These are phyloP conservation scores for Dactylellina cionopaga DNA, from an alignment of 2,329 filamentous ascomycete species.

Conservation along the genomic window DNA sequence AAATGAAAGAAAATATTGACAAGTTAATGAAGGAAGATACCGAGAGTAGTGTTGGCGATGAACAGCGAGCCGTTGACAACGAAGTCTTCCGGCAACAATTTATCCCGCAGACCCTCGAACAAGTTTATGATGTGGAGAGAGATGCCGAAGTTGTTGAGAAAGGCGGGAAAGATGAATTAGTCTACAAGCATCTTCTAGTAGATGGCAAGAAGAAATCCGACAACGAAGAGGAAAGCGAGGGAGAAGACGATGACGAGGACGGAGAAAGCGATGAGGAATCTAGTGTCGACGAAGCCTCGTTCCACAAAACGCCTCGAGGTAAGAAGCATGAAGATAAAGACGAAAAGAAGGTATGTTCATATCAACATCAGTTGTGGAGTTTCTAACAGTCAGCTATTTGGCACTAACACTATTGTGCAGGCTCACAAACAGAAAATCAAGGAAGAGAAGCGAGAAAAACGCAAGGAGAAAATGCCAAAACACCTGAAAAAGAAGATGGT, in stretches of 20 bases:
- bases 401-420: slow-evolving; percentile 53
- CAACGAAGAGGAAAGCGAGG: slow-evolving; percentile 11
- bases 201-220: slow-evolving; percentile 63
- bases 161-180: slow-evolving; percentile 78
- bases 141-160: slow-evolving; percentile 80
- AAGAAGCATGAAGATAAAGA: slow-evolving; percentile 93
- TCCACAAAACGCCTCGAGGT: slow-evolving; percentile 74
- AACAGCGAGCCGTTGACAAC: slow-evolving; percentile 78
- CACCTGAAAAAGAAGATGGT: slow-evolving; percentile 91
- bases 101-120: slow-evolving; percentile 92
- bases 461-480: slow-evolving; percentile 96
- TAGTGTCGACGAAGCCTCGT: slow-evolving; percentile 36
- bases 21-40: slow-evolving; percentile 62
- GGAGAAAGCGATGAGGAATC: slow-evolving; percentile 19
- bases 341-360: slow-evolving; percentile 73
- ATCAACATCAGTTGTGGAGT: slow-evolving; percentile 9
- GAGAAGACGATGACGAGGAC: slow-evolving; percentile 10
- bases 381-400: not conserved
- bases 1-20: slow-evolving; percentile 32
- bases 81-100: slow-evolving; percentile 96
- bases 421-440: slow-evolving; percentile 91
- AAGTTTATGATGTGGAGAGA: slow-evolving; percentile 95
- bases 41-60: slow-evolving; percentile 56
- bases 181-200: slow-evolving; percentile 86
- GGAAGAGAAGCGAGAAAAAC: slow-evolving; percentile 92